A percentile compares a stretch with the other conserved stretches of the same genome.
phyloP scores from a whole-genome alignment of 1,284 basidiomycete species.

The Schizophyllum amplum region DNA sequence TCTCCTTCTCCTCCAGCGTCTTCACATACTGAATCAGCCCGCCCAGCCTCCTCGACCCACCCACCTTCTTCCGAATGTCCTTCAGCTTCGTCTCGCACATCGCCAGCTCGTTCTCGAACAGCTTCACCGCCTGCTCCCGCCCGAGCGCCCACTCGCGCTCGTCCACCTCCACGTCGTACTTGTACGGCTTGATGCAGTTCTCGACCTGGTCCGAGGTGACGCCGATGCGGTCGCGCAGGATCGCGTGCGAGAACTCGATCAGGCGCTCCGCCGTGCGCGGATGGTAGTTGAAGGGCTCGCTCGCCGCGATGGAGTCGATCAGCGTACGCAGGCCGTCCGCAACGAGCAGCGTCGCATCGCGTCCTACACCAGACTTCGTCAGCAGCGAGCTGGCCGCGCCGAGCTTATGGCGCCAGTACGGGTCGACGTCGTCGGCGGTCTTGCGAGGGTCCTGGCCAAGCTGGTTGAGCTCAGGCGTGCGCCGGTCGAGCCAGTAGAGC shows the following conservation, averaged over 20 bases:
- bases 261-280: constrained; percentile 83
- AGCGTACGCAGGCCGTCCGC: constrained; percentile 87
- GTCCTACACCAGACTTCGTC: constrained; percentile 95
- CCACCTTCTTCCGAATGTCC: constrained; percentile 82
- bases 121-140: constrained; percentile 61
- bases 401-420: constrained; percentile 94
- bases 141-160: constrained; percentile 88
- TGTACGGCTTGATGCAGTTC: constrained; percentile 99
- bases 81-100: constrained; percentile 85
- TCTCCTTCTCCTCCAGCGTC: constrained; percentile 75
- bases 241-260: constrained; percentile 85
- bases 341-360: constrained; percentile 90
- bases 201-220: constrained; percentile 97
- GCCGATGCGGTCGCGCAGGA: constrained; percentile 87
- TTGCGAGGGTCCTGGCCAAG: constrained; percentile 69
- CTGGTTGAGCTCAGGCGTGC: constrained; percentile 66
- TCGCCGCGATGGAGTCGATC: constrained; percentile 81
- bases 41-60: constrained; percentile 74
- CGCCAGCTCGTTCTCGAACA: constrained; percentile 78
- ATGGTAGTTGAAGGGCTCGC: constrained; percentile 91
- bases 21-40: constrained; percentile 79
- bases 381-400: constrained; percentile 87
- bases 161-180: constrained; percentile 93
- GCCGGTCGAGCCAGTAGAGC: constrained; percentile 93
- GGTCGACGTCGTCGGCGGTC: constrained; percentile 73